A percentile compares a stretch with the other conserved stretches of the same genome.
phyloP scores from a whole-genome alignment of 352 stramenopile species.

The Phytopythium aichiense region DNA sequence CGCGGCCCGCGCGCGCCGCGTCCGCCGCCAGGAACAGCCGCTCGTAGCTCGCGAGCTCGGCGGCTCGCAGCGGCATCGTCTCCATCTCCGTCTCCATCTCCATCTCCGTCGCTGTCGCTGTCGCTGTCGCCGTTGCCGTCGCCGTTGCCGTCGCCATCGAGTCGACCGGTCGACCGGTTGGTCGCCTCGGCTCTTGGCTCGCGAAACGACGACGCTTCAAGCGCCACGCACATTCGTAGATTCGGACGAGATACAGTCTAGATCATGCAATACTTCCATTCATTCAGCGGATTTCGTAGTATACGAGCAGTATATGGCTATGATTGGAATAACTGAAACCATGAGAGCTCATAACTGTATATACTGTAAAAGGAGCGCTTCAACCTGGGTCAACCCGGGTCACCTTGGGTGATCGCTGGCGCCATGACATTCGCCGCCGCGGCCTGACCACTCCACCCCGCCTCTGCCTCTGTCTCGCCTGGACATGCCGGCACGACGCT shows the following conservation, averaged over 20 bases:
- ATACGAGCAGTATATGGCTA: no score
- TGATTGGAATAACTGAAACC: no score
- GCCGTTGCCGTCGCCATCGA: not conserved
- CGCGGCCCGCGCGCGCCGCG: slow-evolving; percentile 8
- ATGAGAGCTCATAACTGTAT: no score
- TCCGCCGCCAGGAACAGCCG: slow-evolving; percentile 28
- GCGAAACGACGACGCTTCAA: slow-evolving; percentile 1
- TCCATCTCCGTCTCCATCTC: not conserved
- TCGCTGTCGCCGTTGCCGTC: not conserved
- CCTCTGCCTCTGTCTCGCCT: no score
- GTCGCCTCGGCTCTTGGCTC: not conserved
- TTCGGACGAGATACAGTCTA: not conserved
- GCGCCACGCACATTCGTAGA: not conserved
- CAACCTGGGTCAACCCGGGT: no score
- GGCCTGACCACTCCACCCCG: no score
- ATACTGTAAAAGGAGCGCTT: no score
- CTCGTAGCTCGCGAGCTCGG: slow-evolving; percentile 7
- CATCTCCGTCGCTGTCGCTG: no score
- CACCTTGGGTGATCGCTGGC: no score
- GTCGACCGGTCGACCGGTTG: not conserved
- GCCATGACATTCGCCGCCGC: no score
- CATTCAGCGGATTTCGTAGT: not conserved
- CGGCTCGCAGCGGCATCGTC: not conserved
- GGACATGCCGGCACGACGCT: no score
- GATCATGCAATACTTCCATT: not conserved